phyloP scores from a whole-genome alignment of 345 rosid species.

The Brassica cretica region DNA sequence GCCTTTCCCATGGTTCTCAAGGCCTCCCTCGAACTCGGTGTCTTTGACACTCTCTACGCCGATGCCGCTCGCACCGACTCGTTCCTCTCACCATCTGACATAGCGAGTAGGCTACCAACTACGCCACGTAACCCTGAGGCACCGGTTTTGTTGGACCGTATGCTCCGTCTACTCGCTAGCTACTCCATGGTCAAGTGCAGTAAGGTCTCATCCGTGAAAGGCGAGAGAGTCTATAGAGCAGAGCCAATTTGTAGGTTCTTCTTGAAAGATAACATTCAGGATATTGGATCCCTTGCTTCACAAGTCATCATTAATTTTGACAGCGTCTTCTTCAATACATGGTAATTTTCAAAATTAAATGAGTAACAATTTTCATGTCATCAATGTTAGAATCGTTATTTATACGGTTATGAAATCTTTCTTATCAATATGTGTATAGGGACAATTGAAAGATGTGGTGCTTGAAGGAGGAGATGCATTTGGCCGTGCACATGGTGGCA shows the following conservation, averaged over 20 bases:
- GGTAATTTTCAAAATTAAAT: neutral
- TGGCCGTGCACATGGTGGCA: neutral
- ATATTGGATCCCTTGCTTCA: neutral
- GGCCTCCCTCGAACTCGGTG: constrained; percentile 46
- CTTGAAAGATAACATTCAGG: neutral
- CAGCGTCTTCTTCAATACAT: neutral
- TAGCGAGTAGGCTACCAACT: constrained; percentile 42
- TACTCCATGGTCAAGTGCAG: neutral
- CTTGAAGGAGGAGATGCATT: neutral
- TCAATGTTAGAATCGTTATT: neutral
- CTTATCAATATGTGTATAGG: neutral
- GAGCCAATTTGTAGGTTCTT: neutral
- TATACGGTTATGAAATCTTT: neutral
- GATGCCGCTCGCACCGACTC: neutral
- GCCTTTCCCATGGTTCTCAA: constrained; percentile 48
- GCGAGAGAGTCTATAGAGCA: neutral
- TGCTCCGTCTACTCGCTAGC: constrained; percentile 31
- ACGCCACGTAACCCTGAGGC: constrained; percentile 45
- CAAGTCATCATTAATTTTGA: neutral
- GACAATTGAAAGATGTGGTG: neutral
- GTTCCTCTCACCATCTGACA: constrained; percentile 44
- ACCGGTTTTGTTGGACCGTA: constrained; percentile 49
- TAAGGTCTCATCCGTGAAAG: neutral
- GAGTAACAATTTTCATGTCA: neutral
- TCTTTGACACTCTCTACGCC: constrained; percentile 44